Evolutionary conservation across 1,139 yeast species (phyloP).

Genomic region (Candida frijolesensis): DNA sequence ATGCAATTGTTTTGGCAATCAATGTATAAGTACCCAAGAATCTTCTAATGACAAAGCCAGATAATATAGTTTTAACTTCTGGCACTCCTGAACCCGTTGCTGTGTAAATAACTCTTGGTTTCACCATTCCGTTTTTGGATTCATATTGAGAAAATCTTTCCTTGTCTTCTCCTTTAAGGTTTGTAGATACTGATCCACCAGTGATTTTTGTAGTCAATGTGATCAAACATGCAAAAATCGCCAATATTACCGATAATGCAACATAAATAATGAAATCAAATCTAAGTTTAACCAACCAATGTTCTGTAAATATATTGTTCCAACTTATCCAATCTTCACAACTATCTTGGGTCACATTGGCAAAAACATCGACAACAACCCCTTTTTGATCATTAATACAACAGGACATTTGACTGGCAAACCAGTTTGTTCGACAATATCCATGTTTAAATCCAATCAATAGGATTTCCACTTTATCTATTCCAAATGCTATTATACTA

Average conservation of each 20-base stretch:
- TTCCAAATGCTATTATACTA: conserved; percentile 53
- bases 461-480: conserved; percentile 52
- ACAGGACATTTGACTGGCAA: conserved; percentile 48
- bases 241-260: conserved; percentile 42
- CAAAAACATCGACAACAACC: conserved; percentile 21
- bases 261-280: conserved; percentile 44
- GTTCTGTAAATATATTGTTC: conserved; percentile 33
- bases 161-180: conserved; percentile 1
- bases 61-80: conserved; percentile 58
- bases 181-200: conserved; percentile 17
- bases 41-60: conserved; percentile 57
- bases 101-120: conserved; percentile 45
- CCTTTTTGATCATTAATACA: conserved; percentile 25
- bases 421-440: conserved; percentile 52
- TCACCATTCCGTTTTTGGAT: conserved; percentile 4
- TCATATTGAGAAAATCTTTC: not conserved
- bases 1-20: conserved; percentile 51
- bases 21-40: conserved; percentile 60
- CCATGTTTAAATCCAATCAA: conserved; percentile 59
- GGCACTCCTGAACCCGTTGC: conserved; percentile 71
- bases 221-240: conserved; percentile 47
- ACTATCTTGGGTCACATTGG: conserved; percentile 30
- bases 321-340: conserved; percentile 45
- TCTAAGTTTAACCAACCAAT: conserved; percentile 21
- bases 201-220: conserved; percentile 53